Conservation (phyloP, 2,329 filamentous ascomycete species). For the Xylariaceae sp. region DNA sequence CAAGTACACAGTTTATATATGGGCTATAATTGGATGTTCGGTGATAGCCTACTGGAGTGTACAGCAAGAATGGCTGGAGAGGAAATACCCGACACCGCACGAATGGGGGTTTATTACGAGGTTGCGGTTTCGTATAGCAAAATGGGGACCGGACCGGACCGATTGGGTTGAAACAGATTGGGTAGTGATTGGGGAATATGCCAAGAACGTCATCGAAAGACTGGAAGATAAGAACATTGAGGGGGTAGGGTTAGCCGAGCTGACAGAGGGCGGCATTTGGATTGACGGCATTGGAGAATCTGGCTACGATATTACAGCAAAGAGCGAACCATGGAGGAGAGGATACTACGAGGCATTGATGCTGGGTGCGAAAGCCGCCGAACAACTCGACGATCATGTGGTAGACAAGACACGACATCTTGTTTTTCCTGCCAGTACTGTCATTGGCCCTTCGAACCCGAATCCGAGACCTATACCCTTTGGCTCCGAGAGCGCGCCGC, state of each 20-base stretch:
- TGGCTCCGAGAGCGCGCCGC: conserved; percentile 67
- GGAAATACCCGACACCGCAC: conserved; percentile 77
- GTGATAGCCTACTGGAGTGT: conserved; percentile 69
- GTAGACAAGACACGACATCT: conserved; percentile 70
- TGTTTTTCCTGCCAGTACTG: conserved; percentile 74
- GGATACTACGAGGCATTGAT: conserved; percentile 87
- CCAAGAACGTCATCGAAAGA: conserved; percentile 65
- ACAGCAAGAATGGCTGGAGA: conserved; percentile 77
- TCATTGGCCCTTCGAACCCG: conserved; percentile 85
- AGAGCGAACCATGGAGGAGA: conserved; percentile 82
- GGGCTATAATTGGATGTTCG: conserved; percentile 66
- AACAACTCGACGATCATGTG: conserved; percentile 82
- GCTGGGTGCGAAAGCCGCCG: conserved; percentile 75
- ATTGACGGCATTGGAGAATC: conserved; percentile 61
- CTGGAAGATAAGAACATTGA: conserved; percentile 74
- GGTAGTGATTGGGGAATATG: conserved; percentile 68
- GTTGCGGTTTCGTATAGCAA: conserved; percentile 70
- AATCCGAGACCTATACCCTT: conserved; percentile 75
- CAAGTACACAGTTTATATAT: conserved; percentile 72
- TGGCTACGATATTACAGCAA: conserved; percentile 72
- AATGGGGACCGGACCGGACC: conserved; percentile 63
- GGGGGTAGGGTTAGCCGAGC: conserved; percentile 67
- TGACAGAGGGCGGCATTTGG: conserved; percentile 59
- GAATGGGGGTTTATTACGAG: conserved; percentile 81
- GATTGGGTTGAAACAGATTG: conserved; percentile 68